These are phyloP conservation scores for Sanghuangporus baumii DNA, from an alignment of 1,284 basidiomycete genomes.

Conservation along the genomic window DNA sequence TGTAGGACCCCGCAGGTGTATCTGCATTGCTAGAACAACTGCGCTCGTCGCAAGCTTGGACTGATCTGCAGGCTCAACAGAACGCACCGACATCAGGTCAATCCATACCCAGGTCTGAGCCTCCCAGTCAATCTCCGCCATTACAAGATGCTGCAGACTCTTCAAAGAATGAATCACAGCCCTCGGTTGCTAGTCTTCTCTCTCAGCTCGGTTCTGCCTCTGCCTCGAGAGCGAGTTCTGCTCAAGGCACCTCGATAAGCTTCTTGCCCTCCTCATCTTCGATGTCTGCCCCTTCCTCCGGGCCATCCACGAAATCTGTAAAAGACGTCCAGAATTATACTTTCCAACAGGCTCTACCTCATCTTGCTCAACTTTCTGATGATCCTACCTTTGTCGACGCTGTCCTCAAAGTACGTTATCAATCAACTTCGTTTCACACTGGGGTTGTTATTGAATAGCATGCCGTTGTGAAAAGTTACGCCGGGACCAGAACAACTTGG, in stretches of 20 bases:
- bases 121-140: background rate
- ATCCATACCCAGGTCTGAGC: background rate
- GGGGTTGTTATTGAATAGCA: background rate
- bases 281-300: background rate
- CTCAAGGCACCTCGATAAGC: background rate
- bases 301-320: background rate
- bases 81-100: conserved; percentile 1
- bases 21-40: conserved; percentile 62
- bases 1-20: conserved; percentile 55
- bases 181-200: conserved; percentile 58
- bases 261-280: background rate
- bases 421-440: background rate
- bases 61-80: conserved; percentile 29
- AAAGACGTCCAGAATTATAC: conserved; percentile 43
- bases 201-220: conserved; percentile 48
- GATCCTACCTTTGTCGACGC: conserved; percentile 42
- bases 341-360: conserved; percentile 62
- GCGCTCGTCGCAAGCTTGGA: conserved; percentile 59
- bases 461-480: conserved; percentile 37
- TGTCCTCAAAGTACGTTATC: conserved; percentile 41
- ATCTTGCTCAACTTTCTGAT: conserved; percentile 46
- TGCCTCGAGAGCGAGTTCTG: background rate
- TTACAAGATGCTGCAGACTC: background rate
- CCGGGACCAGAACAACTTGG: conserved; percentile 59
- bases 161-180: background rate